Percentiles rank a stretch among this genome's conserved stretches.
These are phyloP conservation scores for Apiospora rasikravindrae DNA, from an alignment of 2,329 filamentous ascomycete genomes.

Conservation along the genomic window DNA sequence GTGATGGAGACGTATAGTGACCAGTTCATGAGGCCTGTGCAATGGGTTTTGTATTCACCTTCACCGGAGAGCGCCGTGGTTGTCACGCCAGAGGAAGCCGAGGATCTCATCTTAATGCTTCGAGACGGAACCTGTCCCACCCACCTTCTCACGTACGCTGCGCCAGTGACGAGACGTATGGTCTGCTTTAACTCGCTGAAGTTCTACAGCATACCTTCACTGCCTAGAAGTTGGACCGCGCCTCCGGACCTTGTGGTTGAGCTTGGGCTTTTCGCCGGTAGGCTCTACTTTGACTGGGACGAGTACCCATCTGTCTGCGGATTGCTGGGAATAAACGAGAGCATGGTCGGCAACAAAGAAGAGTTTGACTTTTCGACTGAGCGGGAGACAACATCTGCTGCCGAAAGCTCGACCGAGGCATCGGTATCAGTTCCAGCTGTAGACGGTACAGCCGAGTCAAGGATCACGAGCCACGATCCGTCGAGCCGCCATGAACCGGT, in stretches of 20 bases:
- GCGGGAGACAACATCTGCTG: slow-evolving; percentile 15
- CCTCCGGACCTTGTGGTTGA: slow-evolving; percentile 62
- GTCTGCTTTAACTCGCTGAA: slow-evolving; percentile 58
- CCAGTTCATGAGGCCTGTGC: slow-evolving; percentile 52
- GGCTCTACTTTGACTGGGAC: slow-evolving; percentile 61
- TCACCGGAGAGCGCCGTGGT: slow-evolving; percentile 55
- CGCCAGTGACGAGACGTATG: slow-evolving; percentile 66
- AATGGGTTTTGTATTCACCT: slow-evolving; percentile 64
- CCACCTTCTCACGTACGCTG: slow-evolving; percentile 61
- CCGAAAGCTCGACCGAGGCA: slow-evolving; percentile 17
- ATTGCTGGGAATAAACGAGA: slow-evolving; percentile 38
- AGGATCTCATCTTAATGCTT: slow-evolving; percentile 56
- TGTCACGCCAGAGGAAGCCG: slow-evolving; percentile 67
- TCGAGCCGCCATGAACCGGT: not conserved
- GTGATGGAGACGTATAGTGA: slow-evolving; percentile 35
- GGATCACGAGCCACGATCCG: too few relatives aligned
- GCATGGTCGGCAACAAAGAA: slow-evolving; percentile 7
- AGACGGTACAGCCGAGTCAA: not conserved
- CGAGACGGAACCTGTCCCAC: slow-evolving; percentile 32
- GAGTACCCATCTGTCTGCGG: slow-evolving; percentile 47
- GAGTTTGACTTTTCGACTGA: slow-evolving; percentile 27
- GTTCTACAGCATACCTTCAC: slow-evolving; percentile 57
- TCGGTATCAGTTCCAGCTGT: not conserved
- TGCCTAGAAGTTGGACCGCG: slow-evolving; percentile 45
- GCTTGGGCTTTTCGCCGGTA: slow-evolving; percentile 64